phyloP scores from a whole-genome alignment of 1,139 yeast genomes.

The Yamadazyma jaroonii region DNA sequence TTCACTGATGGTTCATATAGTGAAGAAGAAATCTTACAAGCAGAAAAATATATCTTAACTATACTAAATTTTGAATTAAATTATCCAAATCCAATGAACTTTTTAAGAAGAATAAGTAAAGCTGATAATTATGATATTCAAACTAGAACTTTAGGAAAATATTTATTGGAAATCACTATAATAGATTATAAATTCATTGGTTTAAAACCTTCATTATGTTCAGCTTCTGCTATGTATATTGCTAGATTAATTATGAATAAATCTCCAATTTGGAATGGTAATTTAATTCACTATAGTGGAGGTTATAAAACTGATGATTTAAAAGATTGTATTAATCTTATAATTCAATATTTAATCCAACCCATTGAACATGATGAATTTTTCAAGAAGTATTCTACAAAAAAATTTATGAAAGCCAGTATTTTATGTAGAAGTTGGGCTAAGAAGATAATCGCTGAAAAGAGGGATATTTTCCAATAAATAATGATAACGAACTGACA shows the following conservation, averaged over 20 bases:
- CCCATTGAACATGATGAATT: conserved; percentile 94
- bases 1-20: conserved; percentile 84
- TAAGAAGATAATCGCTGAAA: conserved; percentile 49
- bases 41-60: conserved; percentile 79
- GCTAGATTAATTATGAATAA: conserved; percentile 77
- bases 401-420: conserved; percentile 89
- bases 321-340: conserved; percentile 66
- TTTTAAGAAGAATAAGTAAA: conserved; percentile 84
- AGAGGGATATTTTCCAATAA: conserved; percentile 23
- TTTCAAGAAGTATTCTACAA: conserved; percentile 88
- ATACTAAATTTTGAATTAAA: conserved; percentile 76
- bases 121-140: conserved; percentile 95
- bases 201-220: conserved; percentile 74
- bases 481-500: not conserved
- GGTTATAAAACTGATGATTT: conserved; percentile 80
- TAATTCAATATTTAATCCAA: conserved; percentile 72
- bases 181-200: conserved; percentile 82
- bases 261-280: conserved; percentile 74
- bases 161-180: conserved; percentile 75
- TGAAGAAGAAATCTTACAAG: conserved; percentile 82
- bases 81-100: conserved; percentile 94
- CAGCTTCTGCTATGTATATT: conserved; percentile 91
- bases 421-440: conserved; percentile 92
- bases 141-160: conserved; percentile 89
- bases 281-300: conserved; percentile 84